These are phyloP conservation scores for Abelmoschus esculentus DNA, from an alignment of 345 rosid species.

Conservation along the genomic window DNA sequence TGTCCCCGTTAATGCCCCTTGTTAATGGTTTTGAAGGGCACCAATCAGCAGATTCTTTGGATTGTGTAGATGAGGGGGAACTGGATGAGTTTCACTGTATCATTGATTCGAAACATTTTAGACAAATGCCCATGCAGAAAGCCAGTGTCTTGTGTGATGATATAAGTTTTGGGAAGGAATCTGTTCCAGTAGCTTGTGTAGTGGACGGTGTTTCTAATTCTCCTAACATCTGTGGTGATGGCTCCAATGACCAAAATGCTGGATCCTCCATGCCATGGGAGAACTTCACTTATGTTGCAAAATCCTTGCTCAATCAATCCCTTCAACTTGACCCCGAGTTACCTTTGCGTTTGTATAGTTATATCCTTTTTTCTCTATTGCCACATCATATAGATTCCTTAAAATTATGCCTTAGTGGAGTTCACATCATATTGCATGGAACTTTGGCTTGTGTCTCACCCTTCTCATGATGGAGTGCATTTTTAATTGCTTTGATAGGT, in stretches of 20 bases:
- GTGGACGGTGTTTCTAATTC: constrained; percentile 53
- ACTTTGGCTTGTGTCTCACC: not conserved
- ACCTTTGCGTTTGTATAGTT: constrained; percentile 15
- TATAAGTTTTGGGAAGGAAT: constrained; percentile 81
- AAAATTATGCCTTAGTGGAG: not conserved
- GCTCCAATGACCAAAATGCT: constrained; percentile 22
- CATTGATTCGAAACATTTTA: constrained; percentile 52
- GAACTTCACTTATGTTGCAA: constrained; percentile 57
- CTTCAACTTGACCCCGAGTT: constrained; percentile 52
- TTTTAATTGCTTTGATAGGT: not conserved
- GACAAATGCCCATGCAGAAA: constrained; percentile 38
- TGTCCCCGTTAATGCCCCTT: constrained; percentile 35
- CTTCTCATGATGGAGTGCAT: not conserved
- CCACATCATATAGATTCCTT: not conserved
- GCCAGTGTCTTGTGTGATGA: constrained; percentile 54
- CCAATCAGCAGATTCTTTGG: constrained; percentile 19
- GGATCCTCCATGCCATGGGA: constrained; percentile 62
- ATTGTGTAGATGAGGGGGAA: constrained; percentile 35
- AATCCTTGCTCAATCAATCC: constrained; percentile 49
- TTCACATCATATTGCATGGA: not conserved
- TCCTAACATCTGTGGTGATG: constrained; percentile 20
- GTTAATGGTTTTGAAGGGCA: constrained; percentile 25
- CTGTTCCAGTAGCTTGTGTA: constrained; percentile 60
- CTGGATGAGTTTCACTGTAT: constrained; percentile 81
- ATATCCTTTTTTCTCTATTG: not conserved